A percentile compares a stretch with the other conserved stretches of the same genome.
Evolutionary conservation across 1,139 yeast species (phyloP).

Genomic region (Suhomyces choctaworum): DNA sequence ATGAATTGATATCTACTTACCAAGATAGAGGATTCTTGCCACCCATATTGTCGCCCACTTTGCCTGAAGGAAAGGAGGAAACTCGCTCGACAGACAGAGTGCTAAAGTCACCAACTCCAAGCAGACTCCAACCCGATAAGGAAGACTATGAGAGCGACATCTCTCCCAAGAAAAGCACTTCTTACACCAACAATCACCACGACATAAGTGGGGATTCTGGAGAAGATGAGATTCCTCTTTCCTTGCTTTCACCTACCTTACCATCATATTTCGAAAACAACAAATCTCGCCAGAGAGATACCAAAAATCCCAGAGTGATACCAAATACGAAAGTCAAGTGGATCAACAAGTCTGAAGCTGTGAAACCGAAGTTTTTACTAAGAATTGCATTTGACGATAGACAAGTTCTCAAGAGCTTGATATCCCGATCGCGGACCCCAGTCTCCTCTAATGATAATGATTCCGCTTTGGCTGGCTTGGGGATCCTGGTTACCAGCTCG

Average conservation of each 20-base stretch:
- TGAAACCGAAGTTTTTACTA: slow-evolving; percentile 33
- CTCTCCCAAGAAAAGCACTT: not conserved
- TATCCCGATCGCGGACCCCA: not conserved
- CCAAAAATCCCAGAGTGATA: slow-evolving; percentile 1
- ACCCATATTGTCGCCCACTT: slow-evolving; percentile 43
- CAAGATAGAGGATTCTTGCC: slow-evolving; percentile 39
- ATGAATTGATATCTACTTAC: slow-evolving; percentile 41
- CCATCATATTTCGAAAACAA: slow-evolving; percentile 30
- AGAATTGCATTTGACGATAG: slow-evolving; percentile 26
- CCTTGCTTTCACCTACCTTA: slow-evolving; percentile 38
- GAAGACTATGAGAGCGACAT: slow-evolving; percentile 10
- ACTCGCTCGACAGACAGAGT: slow-evolving; percentile 3
- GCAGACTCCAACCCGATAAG: not conserved
- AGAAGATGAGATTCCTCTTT: slow-evolving; percentile 28
- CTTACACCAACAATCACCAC: not conserved
- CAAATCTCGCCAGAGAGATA: slow-evolving; percentile 1
- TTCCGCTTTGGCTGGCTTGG: slow-evolving; percentile 22
- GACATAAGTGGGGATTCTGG: slow-evolving; percentile 11
- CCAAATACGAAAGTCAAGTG: slow-evolving; percentile 25
- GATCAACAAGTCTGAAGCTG: slow-evolving; percentile 33
- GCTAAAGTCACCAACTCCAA: slow-evolving; percentile 7
- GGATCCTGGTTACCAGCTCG: slow-evolving; percentile 19
- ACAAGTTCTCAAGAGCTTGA: not conserved
- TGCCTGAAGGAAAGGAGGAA: slow-evolving; percentile 27
- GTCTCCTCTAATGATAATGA: slow-evolving; percentile 2